A percentile compares a stretch with the other conserved stretches of the same genome.
These are phyloP conservation scores for Vitis cinerea DNA, from an alignment of 164 flowering plant genomes.

Conservation along the genomic window DNA sequence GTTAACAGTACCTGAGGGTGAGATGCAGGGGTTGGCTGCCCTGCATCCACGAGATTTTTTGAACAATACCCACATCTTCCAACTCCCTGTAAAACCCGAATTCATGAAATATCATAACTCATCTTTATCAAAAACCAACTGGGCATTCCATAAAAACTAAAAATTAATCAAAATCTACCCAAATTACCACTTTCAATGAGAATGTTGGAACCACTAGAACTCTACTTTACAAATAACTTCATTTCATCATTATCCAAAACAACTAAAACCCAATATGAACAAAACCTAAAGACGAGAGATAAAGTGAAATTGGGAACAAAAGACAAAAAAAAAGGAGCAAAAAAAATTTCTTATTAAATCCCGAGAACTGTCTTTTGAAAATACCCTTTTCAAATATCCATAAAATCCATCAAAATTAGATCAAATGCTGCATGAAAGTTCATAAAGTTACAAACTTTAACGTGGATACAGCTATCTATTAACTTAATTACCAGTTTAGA, in stretches of 20 bases:
- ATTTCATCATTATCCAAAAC: too few relatives aligned
- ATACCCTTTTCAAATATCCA: background rate
- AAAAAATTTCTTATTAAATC: too few relatives aligned
- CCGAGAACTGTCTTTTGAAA: too few relatives aligned
- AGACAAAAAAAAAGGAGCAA: too few relatives aligned
- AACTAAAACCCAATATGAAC: too few relatives aligned
- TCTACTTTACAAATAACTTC: background rate
- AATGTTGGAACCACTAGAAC: background rate
- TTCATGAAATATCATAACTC: slow-evolving; percentile 9
- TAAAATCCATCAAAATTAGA: background rate
- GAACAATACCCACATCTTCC: slow-evolving; percentile 43
- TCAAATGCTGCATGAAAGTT: background rate
- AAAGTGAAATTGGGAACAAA: too few relatives aligned
- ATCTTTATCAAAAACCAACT: background rate
- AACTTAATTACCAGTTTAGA: background rate
- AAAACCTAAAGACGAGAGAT: too few relatives aligned
- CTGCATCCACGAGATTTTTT: slow-evolving; percentile 44
- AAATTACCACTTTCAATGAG: background rate
- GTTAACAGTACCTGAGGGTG: slow-evolving; percentile 69
- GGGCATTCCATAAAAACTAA: too few relatives aligned
- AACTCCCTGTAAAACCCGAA: slow-evolving; percentile 24
- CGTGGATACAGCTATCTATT: background rate
- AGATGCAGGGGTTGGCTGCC: slow-evolving; percentile 80
- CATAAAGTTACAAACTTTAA: background rate
- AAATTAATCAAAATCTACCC: too few relatives aligned